Evolutionary conservation across 2,329 filamentous ascomycete genomes (phyloP).

Genomic region (Colletotrichum sp.): DNA sequence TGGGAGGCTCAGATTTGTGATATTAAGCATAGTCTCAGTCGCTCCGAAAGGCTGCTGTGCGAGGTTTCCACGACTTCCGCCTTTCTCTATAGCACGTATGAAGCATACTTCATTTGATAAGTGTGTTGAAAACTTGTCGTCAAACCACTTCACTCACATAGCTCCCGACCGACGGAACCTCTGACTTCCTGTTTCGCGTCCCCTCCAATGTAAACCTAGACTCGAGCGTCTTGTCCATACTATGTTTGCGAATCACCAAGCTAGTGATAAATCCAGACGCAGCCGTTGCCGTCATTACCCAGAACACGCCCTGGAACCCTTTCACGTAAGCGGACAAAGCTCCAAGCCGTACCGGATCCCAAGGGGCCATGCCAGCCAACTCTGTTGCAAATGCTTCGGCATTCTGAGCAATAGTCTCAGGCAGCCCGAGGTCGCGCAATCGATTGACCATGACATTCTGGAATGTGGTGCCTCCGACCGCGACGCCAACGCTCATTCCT

Average conservation of each 20-base stretch:
- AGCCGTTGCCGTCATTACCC: background rate
- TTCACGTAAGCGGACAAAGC: background rate
- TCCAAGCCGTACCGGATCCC: background rate
- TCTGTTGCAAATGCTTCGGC: background rate
- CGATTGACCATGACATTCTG: slow-evolving; percentile 31
- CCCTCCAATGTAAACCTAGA: background rate
- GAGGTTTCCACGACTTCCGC: background rate
- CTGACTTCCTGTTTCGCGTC: background rate
- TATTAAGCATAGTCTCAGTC: background rate
- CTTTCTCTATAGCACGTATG: background rate
- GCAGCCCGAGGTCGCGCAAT: background rate
- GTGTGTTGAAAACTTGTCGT: background rate
- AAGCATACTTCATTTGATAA: background rate
- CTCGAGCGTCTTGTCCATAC: background rate
- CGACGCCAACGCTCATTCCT: slow-evolving; percentile 50
- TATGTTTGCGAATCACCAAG: background rate
- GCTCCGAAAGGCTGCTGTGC: background rate
- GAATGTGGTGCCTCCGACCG: slow-evolving; percentile 42
- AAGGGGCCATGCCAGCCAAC: background rate
- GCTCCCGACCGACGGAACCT: background rate
- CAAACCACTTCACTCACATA: background rate
- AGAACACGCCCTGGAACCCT: background rate
- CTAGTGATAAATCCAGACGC: background rate
- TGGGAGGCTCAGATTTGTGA: background rate
- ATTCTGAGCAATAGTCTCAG: background rate